Base-by-base conservation (phyloP, 768 basidiomycete genomes). In the Calocybe cyanea region DNA sequence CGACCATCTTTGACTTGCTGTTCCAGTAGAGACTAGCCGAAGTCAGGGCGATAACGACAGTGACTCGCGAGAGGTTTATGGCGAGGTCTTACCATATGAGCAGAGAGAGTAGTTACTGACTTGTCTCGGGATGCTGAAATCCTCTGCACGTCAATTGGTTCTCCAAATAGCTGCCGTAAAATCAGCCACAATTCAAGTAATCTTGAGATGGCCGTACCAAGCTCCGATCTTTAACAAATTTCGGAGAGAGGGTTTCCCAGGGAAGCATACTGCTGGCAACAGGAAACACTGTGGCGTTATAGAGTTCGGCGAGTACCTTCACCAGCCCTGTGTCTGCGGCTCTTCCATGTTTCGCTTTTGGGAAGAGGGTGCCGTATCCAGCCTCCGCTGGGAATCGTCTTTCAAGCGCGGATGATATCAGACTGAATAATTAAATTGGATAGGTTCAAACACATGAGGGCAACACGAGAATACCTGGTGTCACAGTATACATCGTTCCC, bases 401-500 rank as follows among this genome's bases (percentile, higher is more conserved):
- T 52, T 83, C 81, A 14, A 83, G 69, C 2, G 64, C 68, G 17
- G 69, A 57, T 10, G 68, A 69, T 40, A 81, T 80, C 51, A 81
- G 63, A 44, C 70, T 74, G 42, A 17, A 28, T n/a, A 30, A 10
- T 20, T 7, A 19, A 9, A 20, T 14, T 7, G 38, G 25, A 28
- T 28, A 28, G 11, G 25, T 28, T 11, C 11, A 28, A 28, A 28
- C 25, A 28, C n/a, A n/a, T n/a, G n/a, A n/a, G 25, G 25, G 11
- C 11, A 28, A 28, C 25, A 11, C 11, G 11, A 11, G 25, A 15
- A 42, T 45, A 63, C 70, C 65, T 71, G 9, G 76, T 80, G 58
- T 81, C 80, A 55, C 76, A 78, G 59, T 80, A 81, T 2, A 82
- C 65, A 54, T 82, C 79, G 52, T 75, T 77, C 11, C 80, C 80